These are phyloP conservation scores for Zygosaccharomyces lentus DNA, from an alignment of 805 yeast genomes.

Conservation along the genomic window DNA sequence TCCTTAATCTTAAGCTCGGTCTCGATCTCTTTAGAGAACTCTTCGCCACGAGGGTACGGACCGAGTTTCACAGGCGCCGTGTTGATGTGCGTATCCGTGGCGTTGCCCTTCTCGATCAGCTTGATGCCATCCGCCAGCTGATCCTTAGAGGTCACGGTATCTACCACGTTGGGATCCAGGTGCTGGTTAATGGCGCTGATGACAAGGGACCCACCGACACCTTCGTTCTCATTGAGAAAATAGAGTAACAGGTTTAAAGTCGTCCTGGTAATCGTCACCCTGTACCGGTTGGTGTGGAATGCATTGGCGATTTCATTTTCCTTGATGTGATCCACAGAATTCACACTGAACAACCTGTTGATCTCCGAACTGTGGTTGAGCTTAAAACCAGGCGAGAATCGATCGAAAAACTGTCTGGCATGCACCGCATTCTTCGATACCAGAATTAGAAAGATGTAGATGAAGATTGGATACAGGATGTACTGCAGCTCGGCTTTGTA, in stretches of 20 bases:
- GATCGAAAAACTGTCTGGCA: conserved; percentile 73
- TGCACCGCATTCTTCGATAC: conserved; percentile 56
- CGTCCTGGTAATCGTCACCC: conserved; percentile 72
- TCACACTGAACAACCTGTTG: conserved; percentile 64
- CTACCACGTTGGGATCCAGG: conserved; percentile 46
- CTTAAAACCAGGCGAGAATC: conserved; percentile 66
- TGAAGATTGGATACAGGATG: conserved; percentile 85
- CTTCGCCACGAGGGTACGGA: conserved; percentile 79
- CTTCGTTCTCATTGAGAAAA: conserved; percentile 87
- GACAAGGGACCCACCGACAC: conserved; percentile 83
- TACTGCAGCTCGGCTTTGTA: conserved; percentile 84
- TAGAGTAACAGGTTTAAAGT: conserved; percentile 78
- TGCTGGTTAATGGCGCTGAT: conserved; percentile 84
- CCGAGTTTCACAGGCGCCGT: conserved; percentile 67
- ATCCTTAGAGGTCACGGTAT: conserved; percentile 35
- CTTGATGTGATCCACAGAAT: conserved; percentile 72
- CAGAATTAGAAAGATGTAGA: conserved; percentile 79
- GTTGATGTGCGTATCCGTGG: conserved; percentile 28
- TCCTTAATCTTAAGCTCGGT: conserved; percentile 79
- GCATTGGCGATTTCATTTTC: conserved; percentile 79
- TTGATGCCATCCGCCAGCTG: conserved; percentile 34
- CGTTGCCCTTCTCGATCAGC: conserved; percentile 31
- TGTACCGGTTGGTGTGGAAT: conserved; percentile 68
- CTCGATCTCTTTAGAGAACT: conserved; percentile 76
- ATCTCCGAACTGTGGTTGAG: conserved; percentile 77